Percentiles rank a stretch among this genome's conserved stretches.
Conservation (phyloP, 164 flowering plant species). For the Hamamelis virginiana region DNA sequence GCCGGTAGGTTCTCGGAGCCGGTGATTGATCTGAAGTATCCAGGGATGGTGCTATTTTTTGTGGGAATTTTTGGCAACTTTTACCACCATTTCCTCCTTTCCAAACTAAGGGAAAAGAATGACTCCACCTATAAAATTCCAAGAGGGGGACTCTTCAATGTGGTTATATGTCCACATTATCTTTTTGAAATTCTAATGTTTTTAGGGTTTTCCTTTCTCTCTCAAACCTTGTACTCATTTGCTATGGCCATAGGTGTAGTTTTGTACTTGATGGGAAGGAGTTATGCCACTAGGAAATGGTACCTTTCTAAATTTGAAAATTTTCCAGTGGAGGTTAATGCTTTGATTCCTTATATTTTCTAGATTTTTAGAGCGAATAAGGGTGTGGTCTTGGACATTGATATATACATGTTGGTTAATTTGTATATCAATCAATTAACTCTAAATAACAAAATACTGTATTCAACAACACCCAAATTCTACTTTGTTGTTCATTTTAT, state of each 20-base stretch:
- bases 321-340: slow-evolving; percentile 58
- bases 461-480: too few species aligned
- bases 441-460: too few species aligned
- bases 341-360: slow-evolving; percentile 60
- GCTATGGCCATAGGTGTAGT: slow-evolving; percentile 35
- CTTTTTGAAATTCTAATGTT: slow-evolving; percentile 58
- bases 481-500: too few species aligned
- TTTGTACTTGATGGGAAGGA: slow-evolving; percentile 59
- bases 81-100: slow-evolving; percentile 64
- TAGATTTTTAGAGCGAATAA: slow-evolving; percentile 15
- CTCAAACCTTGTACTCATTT: slow-evolving; percentile 51
- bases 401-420: too few species aligned
- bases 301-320: slow-evolving; percentile 63
- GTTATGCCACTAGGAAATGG: slow-evolving; percentile 68
- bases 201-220: slow-evolving; percentile 53
- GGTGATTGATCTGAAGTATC: slow-evolving; percentile 34
- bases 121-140: slow-evolving; percentile 65
- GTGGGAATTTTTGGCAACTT: slow-evolving; percentile 65
- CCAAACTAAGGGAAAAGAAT: slow-evolving; percentile 41
- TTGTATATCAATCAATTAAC: too few species aligned
- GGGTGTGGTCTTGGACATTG: not conserved
- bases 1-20: slow-evolving; percentile 44
- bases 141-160: slow-evolving; percentile 54
- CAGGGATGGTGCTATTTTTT: slow-evolving; percentile 45
- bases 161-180: slow-evolving; percentile 76